phyloP scores from a whole-genome alignment of 768 basidiomycete species.

The Austroboletus eburneus region DNA sequence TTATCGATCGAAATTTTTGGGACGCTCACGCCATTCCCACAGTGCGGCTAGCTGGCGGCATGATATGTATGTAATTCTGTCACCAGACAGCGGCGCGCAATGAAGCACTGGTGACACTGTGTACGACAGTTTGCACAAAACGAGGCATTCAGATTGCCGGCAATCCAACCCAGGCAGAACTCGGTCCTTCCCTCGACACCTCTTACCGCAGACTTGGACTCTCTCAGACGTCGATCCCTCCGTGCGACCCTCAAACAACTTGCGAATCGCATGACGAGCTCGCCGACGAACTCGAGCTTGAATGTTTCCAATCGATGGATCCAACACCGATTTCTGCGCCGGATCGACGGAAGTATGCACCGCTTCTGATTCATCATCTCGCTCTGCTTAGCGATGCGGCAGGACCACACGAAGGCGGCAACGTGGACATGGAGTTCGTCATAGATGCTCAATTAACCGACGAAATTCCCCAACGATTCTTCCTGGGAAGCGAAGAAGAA shows the following conservation, averaged over 20 bases:
- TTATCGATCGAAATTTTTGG: no score
- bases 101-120: no score
- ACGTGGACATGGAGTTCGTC: conserved; percentile 63
- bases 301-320: conserved; percentile 41
- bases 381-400: conserved; percentile 45
- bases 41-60: no score
- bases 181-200: conserved; percentile 76
- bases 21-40: no score
- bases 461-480: conserved; percentile 41
- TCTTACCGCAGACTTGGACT: conserved; percentile 56
- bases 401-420: conserved; percentile 29
- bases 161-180: conserved; percentile 59
- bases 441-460: conserved; percentile 55
- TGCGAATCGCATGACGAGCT: conserved; percentile 47
- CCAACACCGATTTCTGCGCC: conserved; percentile 41
- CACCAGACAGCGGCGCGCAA: no score
- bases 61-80: no score
- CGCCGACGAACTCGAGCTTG: conserved; percentile 21
- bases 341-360: conserved; percentile 36
- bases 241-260: conserved; percentile 51
- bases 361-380: conserved; percentile 42
- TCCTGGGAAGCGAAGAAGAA: conserved; percentile 46
- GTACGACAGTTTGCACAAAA: no score
- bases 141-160: no score
- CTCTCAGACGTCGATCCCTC: no score